phyloP scores from a whole-genome alignment of 176 grass and related monocot species.

The Carex myosuroides region DNA sequence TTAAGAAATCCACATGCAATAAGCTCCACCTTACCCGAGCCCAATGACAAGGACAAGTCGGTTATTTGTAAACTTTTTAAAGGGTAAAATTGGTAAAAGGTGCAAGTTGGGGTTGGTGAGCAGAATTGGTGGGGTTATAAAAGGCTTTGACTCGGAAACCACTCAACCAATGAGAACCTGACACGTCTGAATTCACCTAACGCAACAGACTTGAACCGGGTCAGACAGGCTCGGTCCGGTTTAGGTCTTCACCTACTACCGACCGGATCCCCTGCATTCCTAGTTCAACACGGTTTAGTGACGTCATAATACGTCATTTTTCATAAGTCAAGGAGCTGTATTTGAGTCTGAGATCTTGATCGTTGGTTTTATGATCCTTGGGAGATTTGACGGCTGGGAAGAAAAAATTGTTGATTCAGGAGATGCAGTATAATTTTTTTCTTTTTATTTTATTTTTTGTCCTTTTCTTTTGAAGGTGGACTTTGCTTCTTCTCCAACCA shows the following conservation, averaged over 20 bases:
- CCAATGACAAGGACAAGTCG: background rate
- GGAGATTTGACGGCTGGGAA: background rate
- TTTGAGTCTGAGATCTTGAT: background rate
- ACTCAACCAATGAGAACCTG: background rate
- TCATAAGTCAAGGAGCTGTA: background rate
- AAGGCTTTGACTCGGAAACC: background rate
- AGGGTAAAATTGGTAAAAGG: background rate
- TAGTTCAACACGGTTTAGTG: constrained; percentile 12
- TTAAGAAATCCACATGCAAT: background rate
- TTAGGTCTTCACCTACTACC: background rate
- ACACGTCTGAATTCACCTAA: constrained; percentile 13
- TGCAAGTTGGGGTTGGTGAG: constrained; percentile 17
- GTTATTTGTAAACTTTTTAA: background rate
- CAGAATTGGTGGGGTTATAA: background rate
- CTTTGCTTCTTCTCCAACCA: background rate
- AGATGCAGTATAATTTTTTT: background rate
- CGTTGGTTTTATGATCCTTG: background rate
- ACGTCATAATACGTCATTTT: background rate
- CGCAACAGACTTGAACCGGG: background rate
- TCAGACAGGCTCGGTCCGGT: background rate
- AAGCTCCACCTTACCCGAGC: background rate
- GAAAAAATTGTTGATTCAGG: background rate
- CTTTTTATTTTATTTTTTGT: background rate
- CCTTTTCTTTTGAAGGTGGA: background rate
- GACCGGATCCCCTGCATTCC: background rate